These are phyloP conservation scores for Calonectria pseudoturangicola DNA, from an alignment of 2,329 filamentous ascomycete genomes.

Conservation along the genomic window DNA sequence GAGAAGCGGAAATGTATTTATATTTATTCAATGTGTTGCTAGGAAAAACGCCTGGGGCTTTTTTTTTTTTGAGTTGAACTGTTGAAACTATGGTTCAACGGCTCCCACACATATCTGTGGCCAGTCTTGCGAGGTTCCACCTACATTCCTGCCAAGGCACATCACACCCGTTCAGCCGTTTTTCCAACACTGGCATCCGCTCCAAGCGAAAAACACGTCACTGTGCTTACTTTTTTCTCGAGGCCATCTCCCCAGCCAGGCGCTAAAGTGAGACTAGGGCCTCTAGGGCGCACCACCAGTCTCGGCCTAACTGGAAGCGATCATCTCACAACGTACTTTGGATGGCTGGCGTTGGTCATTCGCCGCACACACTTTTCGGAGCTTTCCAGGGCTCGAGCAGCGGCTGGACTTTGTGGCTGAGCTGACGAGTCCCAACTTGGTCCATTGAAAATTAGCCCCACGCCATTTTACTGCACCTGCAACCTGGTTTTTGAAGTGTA, in stretches of 20 bases:
- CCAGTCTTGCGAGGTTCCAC: too few relatives aligned
- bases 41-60: too few relatives aligned
- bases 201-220: neutral
- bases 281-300: neutral
- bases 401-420: neutral
- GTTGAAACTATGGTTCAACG: too few relatives aligned
- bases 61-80: too few relatives aligned
- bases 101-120: too few relatives aligned
- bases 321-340: neutral
- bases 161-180: too few relatives aligned
- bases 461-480: neutral
- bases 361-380: neutral
- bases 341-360: neutral
- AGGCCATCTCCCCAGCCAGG: neutral
- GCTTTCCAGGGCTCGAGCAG: neutral
- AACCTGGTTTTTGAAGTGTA: neutral
- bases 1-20: too few relatives aligned
- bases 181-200: too few relatives aligned
- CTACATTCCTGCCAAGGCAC: too few relatives aligned
- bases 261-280: neutral
- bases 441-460: neutral
- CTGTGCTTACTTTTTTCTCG: neutral
- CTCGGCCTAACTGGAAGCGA: neutral
- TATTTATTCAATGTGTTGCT: too few relatives aligned
- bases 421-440: neutral